phyloP scores from a whole-genome alignment of 495 filamentous ascomycete species.

The Lasiosphaeris hirsuta region DNA sequence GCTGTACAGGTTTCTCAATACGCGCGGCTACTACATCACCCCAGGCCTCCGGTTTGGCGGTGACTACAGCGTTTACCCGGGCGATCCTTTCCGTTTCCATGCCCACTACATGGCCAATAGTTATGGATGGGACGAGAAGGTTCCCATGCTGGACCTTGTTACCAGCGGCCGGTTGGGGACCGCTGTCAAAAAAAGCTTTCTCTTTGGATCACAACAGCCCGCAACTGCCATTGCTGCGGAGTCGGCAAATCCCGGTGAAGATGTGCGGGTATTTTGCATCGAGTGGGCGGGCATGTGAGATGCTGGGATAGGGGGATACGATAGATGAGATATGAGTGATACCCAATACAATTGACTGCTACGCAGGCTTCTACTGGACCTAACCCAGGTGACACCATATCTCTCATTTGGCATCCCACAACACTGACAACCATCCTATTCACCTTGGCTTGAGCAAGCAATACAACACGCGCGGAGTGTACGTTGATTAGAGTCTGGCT shows the following conservation, averaged over 20 bases:
- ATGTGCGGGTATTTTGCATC: conserved; percentile 32
- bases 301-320: not conserved
- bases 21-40: conserved; percentile 76
- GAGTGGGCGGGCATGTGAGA: conserved; percentile 37
- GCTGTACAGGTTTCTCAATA: conserved; percentile 75
- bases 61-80: conserved; percentile 90
- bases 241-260: not conserved
- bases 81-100: conserved; percentile 91
- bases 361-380: no score
- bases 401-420: no score
- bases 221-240: not conserved
- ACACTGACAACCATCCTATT: no score
- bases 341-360: not conserved
- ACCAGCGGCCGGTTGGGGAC: conserved; percentile 85
- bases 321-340: not conserved
- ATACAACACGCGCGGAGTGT: no score
- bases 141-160: conserved; percentile 78
- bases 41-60: conserved; percentile 94
- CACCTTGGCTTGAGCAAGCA: no score
- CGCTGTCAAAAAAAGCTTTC: conserved; percentile 90
- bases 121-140: conserved; percentile 79
- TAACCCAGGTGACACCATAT: no score
- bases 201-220: conserved; percentile 64
- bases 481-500: no score
- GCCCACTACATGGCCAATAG: conserved; percentile 82